These are phyloP conservation scores for Kodamaea lidongshanica DNA, from an alignment of 805 yeast species.

Conservation along the genomic window DNA sequence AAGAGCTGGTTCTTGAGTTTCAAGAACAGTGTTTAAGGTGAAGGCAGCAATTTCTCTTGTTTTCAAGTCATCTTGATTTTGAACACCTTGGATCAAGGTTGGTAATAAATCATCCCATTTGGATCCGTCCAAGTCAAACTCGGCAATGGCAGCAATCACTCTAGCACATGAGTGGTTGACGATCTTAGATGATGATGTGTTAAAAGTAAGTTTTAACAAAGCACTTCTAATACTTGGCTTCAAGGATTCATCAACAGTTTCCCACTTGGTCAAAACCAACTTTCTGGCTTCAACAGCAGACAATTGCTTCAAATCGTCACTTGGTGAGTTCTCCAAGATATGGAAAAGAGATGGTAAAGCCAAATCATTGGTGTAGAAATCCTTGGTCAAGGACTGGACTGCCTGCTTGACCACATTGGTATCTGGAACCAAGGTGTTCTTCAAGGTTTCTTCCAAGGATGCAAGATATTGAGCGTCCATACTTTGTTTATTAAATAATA, in stretches of 20 bases:
- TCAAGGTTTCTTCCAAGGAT: conserved; percentile 72
- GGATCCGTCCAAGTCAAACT: conserved; percentile 55
- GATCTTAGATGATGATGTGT: conserved; percentile 46
- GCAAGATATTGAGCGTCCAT: conserved; percentile 71
- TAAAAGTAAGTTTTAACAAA: conserved; percentile 65
- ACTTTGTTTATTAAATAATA: too few relatives aligned
- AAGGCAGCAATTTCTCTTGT: conserved; percentile 80
- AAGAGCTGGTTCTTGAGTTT: conserved; percentile 57
- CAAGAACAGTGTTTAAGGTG: conserved; percentile 71
- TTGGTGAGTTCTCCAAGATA: conserved; percentile 63
- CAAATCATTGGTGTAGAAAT: conserved; percentile 63
- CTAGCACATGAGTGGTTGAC: conserved; percentile 88
- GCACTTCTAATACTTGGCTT: conserved; percentile 62
- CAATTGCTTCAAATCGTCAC: conserved; percentile 73
- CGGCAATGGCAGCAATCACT: conserved; percentile 81
- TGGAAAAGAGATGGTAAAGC: conserved; percentile 80
- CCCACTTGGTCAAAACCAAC: conserved; percentile 70
- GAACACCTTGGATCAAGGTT: conserved; percentile 56
- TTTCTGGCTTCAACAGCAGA: conserved; percentile 98
- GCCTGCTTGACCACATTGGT: conserved; percentile 78
- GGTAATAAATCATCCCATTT: conserved; percentile 78
- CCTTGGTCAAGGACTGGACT: conserved; percentile 63
- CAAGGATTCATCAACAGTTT: conserved; percentile 38
- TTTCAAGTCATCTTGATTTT: conserved; percentile 35
- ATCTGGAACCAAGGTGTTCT: conserved; percentile 75